These are phyloP conservation scores for Penstemon newberryi DNA, from an alignment of 257 asterid species.

Conservation along the genomic window DNA sequence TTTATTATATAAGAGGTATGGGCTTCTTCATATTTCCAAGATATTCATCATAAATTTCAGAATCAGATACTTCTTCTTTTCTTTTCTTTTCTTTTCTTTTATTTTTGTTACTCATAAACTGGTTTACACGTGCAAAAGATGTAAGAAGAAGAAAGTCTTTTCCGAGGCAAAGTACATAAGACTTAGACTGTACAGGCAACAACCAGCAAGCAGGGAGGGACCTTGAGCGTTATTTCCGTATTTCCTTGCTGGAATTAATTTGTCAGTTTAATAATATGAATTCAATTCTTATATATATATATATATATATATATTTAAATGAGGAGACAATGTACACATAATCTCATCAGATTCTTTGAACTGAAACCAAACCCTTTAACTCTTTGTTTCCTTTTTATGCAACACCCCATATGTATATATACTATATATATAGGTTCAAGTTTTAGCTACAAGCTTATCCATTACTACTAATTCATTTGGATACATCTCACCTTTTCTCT, in stretches of 20 bases:
- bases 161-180: conserved; percentile 41
- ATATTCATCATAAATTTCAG: neutral
- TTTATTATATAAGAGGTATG: conserved; percentile 24
- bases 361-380: conserved; percentile 27
- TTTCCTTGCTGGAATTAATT: conserved; percentile 30
- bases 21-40: conserved; percentile 26
- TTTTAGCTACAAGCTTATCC: conserved; percentile 21
- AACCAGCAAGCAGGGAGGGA: conserved; percentile 31
- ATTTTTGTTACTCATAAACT: neutral
- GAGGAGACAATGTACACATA: conserved; percentile 12
- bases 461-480: neutral
- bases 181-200: conserved; percentile 36
- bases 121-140: conserved; percentile 46
- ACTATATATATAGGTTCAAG: no score
- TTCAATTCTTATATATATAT: neutral
- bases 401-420: conserved; percentile 27
- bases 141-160: conserved; percentile 37
- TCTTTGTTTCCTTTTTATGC: conserved; percentile 30
- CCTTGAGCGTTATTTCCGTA: conserved; percentile 44
- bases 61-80: no score
- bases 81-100: no score
- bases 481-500: no score
- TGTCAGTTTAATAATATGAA: conserved; percentile 2
- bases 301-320: conserved; percentile 2
- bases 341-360: conserved; percentile 44